Evolutionary conservation across 1,284 basidiomycete genomes (phyloP), one percentile per base, ranked within the genome.

Genomic region (Pseudozyma pruni): DNA sequence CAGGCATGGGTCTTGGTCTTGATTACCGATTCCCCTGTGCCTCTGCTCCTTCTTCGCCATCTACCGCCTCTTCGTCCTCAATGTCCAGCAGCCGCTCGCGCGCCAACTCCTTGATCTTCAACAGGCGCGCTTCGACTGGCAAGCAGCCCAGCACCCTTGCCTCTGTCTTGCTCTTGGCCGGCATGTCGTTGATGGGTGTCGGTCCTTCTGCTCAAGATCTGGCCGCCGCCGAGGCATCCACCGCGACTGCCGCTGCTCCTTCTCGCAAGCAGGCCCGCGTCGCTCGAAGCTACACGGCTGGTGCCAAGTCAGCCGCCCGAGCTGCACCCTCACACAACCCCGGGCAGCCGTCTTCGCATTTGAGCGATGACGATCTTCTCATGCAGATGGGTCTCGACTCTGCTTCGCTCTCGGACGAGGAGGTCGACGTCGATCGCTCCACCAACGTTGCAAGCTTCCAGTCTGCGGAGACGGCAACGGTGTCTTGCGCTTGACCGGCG

Each of bases 311-410:
- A n/a, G 3, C 35, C n/a, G 32, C 17, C n/a, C 52, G 45, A 25
- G 49, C 56, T 41, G 34, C 50, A 14, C 32, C 50, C 20, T 19
- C 49, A 5, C 42, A 55, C 23, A 47, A 19, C 9, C 47, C 51
- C n/a, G 67, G 67, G 11, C 45, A 58, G 25, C 74, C 72, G 11
- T 74, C 74, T 17, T 74, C 74, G 4, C 72, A 74, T 52, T 49
- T 74, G 17, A 74, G 69, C 8, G 64, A 71, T 6, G 54, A 68
- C 22, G 74, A 76, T 25, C 37, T 70, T 23, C 47, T 53, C 2
- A 42, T 63, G 37, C 56, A 70, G 37, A 55, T 70, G 52, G 54
- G 54, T 11, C 49, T 68, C 25, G 58, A 57, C 38, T 50, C 54
- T 34, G 54, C 64, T 32, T 53, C 64, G 32, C 44, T 68, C 37